phyloP scores from a whole-genome alignment of 306 rosid species.

The Coriaria nepalensis region DNA sequence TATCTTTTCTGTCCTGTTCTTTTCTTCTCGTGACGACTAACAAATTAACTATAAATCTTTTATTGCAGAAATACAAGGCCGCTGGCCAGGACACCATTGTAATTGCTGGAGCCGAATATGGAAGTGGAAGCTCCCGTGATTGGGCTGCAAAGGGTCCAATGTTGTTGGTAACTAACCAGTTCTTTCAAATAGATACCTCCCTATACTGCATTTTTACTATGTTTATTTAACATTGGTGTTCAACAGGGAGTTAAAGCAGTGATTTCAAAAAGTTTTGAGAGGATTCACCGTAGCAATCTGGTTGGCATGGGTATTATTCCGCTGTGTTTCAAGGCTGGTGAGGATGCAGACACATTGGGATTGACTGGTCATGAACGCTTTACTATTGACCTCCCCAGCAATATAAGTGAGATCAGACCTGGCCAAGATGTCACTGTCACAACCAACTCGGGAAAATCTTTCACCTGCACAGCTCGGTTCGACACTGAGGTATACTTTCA shows the following conservation, averaged over 20 bases:
- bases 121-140: constrained; percentile 88
- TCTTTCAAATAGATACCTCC: neutral
- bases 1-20: constrained; percentile 2
- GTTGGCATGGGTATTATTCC: constrained; percentile 95
- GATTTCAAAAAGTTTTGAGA: constrained; percentile 80
- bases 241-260: constrained; percentile 88
- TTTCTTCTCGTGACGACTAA: constrained; percentile 4
- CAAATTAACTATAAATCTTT: constrained; percentile 10
- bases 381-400: constrained; percentile 72
- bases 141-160: constrained; percentile 99
- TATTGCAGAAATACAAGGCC: constrained; percentile 53
- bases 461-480: constrained; percentile 63
- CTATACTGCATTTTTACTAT: neutral
- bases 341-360: constrained; percentile 76
- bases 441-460: constrained; percentile 70
- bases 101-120: constrained; percentile 88
- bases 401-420: constrained; percentile 56
- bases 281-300: constrained; percentile 90
- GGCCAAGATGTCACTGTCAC: constrained; percentile 84
- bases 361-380: constrained; percentile 86
- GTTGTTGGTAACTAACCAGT: constrained; percentile 49
- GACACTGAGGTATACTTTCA: constrained; percentile 64
- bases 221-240: constrained; percentile 4
- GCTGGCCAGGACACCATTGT: constrained; percentile 70
- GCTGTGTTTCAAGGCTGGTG: constrained; percentile 75